Conservation (phyloP, 1,284 basidiomycete genomes). For the Apiotrichum montevideense region DNA sequence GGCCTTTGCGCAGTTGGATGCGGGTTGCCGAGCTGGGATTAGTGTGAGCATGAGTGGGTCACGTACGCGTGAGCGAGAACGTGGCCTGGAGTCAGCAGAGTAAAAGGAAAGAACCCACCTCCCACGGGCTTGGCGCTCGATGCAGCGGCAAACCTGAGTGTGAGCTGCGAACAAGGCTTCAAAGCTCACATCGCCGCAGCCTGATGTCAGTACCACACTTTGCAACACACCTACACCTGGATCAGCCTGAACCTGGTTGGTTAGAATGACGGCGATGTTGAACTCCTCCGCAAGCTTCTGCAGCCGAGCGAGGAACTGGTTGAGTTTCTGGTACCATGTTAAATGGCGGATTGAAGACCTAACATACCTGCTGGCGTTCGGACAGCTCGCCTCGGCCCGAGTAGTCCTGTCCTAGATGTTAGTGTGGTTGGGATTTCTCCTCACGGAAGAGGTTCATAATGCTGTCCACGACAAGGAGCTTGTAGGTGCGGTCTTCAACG, state of each 20-base stretch:
- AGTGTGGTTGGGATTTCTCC: conserved; percentile 6
- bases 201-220: conserved; percentile 11
- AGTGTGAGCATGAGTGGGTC: background rate
- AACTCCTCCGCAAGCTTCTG: conserved; percentile 82
- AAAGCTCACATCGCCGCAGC: conserved; percentile 64
- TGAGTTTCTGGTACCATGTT: conserved; percentile 44
- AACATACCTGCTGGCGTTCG: conserved; percentile 67
- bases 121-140: conserved; percentile 77
- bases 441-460: conserved; percentile 88
- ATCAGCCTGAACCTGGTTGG: conserved; percentile 83
- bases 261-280: conserved; percentile 77
- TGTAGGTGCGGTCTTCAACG: conserved; percentile 46
- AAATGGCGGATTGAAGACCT: no score
- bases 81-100: conserved; percentile 28
- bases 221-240: conserved; percentile 57
- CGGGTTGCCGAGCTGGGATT: conserved; percentile 34
- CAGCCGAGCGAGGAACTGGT: conserved; percentile 80
- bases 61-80: conserved; percentile 46
- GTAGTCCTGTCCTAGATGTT: conserved; percentile 60
- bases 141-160: conserved; percentile 67
- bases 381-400: conserved; percentile 86
- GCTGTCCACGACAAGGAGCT: conserved; percentile 60
- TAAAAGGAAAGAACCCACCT: conserved; percentile 51
- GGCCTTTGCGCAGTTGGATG: conserved; percentile 56
- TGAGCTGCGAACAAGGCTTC: background rate